These are phyloP conservation scores for Chlamydomonas reinhardtii DNA, from an alignment of 163 green algal genomes.

Conservation along the genomic window DNA sequence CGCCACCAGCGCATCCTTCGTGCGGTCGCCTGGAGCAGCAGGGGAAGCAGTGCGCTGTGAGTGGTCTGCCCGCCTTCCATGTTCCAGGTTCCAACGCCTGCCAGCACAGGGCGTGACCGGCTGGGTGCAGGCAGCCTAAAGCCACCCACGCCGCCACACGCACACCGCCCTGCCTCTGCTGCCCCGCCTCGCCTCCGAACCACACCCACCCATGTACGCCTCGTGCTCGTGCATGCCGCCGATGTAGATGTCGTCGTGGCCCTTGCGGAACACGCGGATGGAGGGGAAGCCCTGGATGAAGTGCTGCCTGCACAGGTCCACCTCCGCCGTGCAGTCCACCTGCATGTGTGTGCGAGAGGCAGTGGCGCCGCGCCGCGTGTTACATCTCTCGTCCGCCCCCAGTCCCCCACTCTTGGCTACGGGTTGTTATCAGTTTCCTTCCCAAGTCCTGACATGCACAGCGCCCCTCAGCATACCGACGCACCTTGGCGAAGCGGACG, in stretches of 20 bases:
- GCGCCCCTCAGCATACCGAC: neutral
- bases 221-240: slow-evolving; percentile 78
- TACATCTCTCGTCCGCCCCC: too few relatives aligned
- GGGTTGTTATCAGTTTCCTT: too few relatives aligned
- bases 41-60: too few relatives aligned
- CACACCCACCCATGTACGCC: slow-evolving; percentile 63
- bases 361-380: too few relatives aligned
- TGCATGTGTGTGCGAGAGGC: slow-evolving; percentile 41
- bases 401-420: too few relatives aligned
- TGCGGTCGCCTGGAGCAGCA: slow-evolving; percentile 76
- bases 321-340: slow-evolving; percentile 88
- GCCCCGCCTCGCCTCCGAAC: too few relatives aligned
- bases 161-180: too few relatives aligned
- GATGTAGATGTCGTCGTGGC: slow-evolving; percentile 84
- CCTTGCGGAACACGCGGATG: slow-evolving; percentile 92
- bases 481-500: slow-evolving; percentile 90
- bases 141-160: slow-evolving; percentile 20
- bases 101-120: too few relatives aligned
- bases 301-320: slow-evolving; percentile 85
- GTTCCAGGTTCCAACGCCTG: too few relatives aligned
- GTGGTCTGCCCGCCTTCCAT: too few relatives aligned
- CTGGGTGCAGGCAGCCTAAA: too few relatives aligned
- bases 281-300: slow-evolving; percentile 93
- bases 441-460: too few relatives aligned
- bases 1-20: slow-evolving; percentile 79